A percentile compares a stretch with the other conserved stretches of the same genome.
These are phyloP conservation scores for Tremella yokohamensis DNA, from an alignment of 768 basidiomycete genomes.

Conservation along the genomic window DNA sequence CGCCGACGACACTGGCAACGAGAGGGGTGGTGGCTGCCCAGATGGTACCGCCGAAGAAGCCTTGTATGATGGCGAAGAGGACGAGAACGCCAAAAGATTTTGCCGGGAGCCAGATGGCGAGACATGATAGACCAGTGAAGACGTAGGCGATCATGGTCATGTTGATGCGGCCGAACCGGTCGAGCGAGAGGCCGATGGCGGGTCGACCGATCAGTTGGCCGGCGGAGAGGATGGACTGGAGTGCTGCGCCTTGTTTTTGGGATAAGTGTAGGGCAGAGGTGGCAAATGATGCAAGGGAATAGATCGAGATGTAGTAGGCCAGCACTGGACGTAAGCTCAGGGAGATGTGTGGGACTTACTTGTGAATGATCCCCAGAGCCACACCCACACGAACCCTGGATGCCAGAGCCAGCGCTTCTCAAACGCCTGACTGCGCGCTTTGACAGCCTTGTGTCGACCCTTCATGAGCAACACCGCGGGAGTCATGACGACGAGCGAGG, in stretches of 20 bases:
- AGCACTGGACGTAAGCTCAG: slow-evolving; percentile 25
- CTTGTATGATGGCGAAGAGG: slow-evolving; percentile 49
- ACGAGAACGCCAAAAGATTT: slow-evolving; percentile 44
- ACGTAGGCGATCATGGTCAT: slow-evolving; percentile 44
- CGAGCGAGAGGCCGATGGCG: slow-evolving; percentile 39
- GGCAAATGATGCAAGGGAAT: slow-evolving; percentile 48
- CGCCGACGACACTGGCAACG: slow-evolving; percentile 60
- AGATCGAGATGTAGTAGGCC: slow-evolving; percentile 48
- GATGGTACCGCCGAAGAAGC: slow-evolving; percentile 62
- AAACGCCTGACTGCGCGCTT: slow-evolving; percentile 40
- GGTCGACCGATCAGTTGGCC: slow-evolving; percentile 51
- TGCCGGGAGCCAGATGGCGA: slow-evolving; percentile 49
- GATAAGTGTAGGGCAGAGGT: slow-evolving; percentile 43
- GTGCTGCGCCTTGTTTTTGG: slow-evolving; percentile 46
- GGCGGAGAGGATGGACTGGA: slow-evolving; percentile 49
- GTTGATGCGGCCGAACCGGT: slow-evolving; percentile 47
- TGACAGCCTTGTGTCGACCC: slow-evolving; percentile 39
- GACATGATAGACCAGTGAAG: slow-evolving; percentile 43
- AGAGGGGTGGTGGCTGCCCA: slow-evolving; percentile 64
- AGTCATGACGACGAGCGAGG: slow-evolving; percentile 38
- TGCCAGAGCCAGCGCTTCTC: slow-evolving; percentile 39
- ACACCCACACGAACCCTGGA: slow-evolving; percentile 46
- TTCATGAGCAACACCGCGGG: slow-evolving; percentile 43
- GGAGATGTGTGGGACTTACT: slow-evolving; percentile 23
- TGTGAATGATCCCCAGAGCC: slow-evolving; percentile 43